Base-by-base conservation (phyloP, 139 green algal species). In the Micractinium sp. region DNA sequence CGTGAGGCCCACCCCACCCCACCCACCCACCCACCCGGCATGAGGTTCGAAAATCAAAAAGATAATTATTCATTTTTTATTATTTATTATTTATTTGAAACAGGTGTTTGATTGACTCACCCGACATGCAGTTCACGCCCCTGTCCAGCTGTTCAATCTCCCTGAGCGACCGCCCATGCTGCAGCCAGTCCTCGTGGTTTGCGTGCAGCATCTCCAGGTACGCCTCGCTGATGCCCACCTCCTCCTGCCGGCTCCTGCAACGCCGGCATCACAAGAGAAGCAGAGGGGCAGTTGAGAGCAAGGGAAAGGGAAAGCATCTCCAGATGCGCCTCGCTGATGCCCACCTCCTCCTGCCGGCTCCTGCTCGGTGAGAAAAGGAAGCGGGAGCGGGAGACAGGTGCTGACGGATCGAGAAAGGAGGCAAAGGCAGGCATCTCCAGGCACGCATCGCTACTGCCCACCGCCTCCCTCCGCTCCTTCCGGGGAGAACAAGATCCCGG, bases 161-260 rank as follows among this genome's bases (percentile, higher is more conserved):
- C 5, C n/a, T n/a, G 56, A 86, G 56, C 56, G 22, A 82, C 19
- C 27, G 56, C 27, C 66, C 81, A 9, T 75, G 47, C 61, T 56
- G 56, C 60, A 92, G 88, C 97, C 97, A 99, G 81, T 98, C 94
- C 92, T 99, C 97, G 89, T 99, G 97, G 84, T 97, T 97, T 47
- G 94, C 81, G 89, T 99, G 97, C 78, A 99, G 93, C 60, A 89
- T 89, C 86, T 96, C 90, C 53, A 99, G 92, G 92, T 99, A 99
- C 1, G 94, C 91, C 18, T 94, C 89, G 61, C 83, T 86, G 35
- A 98, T 90, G 47, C 36, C 31, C 20, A 47, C 73, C 47, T 47
- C 36, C n/a, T 88, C 47, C 41, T 22, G n/a, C 12, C 69, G 53
- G 39, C 71, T n/a, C 63, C 47, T 56, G n/a, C n/a, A 39, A 19